Conservation (phyloP, 1,139 yeast genomes). For the Candida labiduridarum region DNA sequence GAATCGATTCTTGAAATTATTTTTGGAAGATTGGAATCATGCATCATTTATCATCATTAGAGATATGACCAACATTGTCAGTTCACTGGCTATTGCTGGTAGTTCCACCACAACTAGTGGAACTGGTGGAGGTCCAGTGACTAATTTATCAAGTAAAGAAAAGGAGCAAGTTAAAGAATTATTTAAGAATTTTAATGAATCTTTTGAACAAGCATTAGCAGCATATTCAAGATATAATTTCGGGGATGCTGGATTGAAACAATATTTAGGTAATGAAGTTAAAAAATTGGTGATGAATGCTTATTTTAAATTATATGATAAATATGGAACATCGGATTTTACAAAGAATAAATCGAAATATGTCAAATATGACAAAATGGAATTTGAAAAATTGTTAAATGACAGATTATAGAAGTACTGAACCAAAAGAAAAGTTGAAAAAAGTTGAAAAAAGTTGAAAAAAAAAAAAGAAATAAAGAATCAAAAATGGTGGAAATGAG, state of each 20-base stretch:
- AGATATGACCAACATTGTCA: slow-evolving; percentile 59
- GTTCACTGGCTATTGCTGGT: slow-evolving; percentile 12
- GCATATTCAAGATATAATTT: slow-evolving; percentile 66
- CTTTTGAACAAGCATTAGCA: slow-evolving; percentile 73
- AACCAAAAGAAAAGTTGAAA: neutral
- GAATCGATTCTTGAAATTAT: slow-evolving; percentile 74
- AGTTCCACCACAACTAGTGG: slow-evolving; percentile 5
- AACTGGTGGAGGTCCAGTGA: slow-evolving; percentile 18
- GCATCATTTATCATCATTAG: slow-evolving; percentile 72
- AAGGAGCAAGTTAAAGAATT: slow-evolving; percentile 84
- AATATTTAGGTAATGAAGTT: slow-evolving; percentile 64
- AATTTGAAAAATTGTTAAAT: slow-evolving; percentile 54
- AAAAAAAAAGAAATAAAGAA: neutral
- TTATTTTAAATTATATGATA: slow-evolving; percentile 81
- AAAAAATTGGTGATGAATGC: slow-evolving; percentile 74
- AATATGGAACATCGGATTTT: slow-evolving; percentile 69
- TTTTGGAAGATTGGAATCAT: slow-evolving; percentile 82
- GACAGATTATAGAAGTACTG: slow-evolving; percentile 25
- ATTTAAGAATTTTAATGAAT: slow-evolving; percentile 77
- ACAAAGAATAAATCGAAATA: slow-evolving; percentile 74
- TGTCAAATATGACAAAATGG: slow-evolving; percentile 67
- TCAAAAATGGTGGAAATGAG: too few species aligned
- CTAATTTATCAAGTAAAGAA: slow-evolving; percentile 60
- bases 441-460: too few species aligned
- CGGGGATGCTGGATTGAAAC: slow-evolving; percentile 65